Conservation (phyloP, 805 yeast genomes). For the Isabelozyma pseudorhagii region DNA sequence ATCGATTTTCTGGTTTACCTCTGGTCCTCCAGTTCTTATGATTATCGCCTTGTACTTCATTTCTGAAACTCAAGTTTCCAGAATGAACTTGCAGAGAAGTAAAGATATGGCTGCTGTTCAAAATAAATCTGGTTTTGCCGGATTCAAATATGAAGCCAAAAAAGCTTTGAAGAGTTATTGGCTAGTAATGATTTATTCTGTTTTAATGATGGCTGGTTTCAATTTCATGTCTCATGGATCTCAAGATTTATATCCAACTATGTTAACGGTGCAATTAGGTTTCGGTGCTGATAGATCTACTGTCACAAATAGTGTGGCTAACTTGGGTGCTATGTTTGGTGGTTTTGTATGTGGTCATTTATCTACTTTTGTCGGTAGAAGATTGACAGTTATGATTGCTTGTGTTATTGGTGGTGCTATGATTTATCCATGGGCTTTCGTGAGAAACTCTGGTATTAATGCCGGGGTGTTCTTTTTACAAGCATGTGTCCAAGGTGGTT, state of each 20-base stretch:
- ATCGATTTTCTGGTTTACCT: slow-evolving; percentile 64
- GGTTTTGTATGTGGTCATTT: slow-evolving; percentile 44
- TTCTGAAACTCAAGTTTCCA: slow-evolving; percentile 19
- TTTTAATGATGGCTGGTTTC: slow-evolving; percentile 45
- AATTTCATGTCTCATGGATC: slow-evolving; percentile 42
- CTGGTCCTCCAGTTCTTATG: slow-evolving; percentile 47
- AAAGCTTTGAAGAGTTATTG: slow-evolving; percentile 48
- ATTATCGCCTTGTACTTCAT: slow-evolving; percentile 27
- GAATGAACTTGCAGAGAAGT: background rate
- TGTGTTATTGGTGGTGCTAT: slow-evolving; percentile 35
- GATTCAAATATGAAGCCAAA: slow-evolving; percentile 24
- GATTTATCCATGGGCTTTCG: slow-evolving; percentile 39
- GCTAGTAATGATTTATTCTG: slow-evolving; percentile 56
- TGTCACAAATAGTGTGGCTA: slow-evolving; percentile 39
- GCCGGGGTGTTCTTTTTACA: slow-evolving; percentile 63
- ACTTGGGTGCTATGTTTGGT: slow-evolving; percentile 40
- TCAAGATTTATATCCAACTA: slow-evolving; percentile 41
- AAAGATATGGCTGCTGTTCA: slow-evolving; percentile 1
- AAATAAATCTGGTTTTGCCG: background rate
- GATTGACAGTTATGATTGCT: slow-evolving; percentile 31
- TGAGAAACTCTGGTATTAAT: slow-evolving; percentile 38
- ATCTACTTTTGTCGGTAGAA: slow-evolving; percentile 35
- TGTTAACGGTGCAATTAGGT: slow-evolving; percentile 31
- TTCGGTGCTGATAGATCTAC: slow-evolving; percentile 31
- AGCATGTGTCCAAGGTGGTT: slow-evolving; percentile 64